Base-by-base conservation (phyloP, 208 protist species). In the Sergeia podlipaevii region DNA sequence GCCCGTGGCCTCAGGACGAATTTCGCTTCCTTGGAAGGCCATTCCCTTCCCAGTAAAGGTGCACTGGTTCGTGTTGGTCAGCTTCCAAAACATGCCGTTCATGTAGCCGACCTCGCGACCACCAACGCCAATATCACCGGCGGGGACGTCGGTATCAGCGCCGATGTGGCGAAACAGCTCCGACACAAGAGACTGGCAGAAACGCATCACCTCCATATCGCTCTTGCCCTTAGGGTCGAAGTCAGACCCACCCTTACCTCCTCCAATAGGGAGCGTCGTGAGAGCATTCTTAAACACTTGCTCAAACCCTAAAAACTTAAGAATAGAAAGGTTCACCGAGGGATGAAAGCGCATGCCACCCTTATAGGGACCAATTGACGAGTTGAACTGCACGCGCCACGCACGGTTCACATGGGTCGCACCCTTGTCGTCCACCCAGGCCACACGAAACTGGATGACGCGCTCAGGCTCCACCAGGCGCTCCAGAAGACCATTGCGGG, bases 301-400 rank as follows among this genome's bases (percentile, higher is more conserved):
- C 70, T 98, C 93, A 65, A 98, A 98, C 49, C 89, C 95, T n/a
- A 98, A 74, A 61, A 98, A 97, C 70, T 97, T 97, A 13, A 97
- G 65, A 32, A 97, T 91, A 36, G 72, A 86, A 17, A 97, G 65
- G 62, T 93, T 93, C n/a, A 96, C 89, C 2, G 74, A 74, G 15
- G 80, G 84, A 53, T 91, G 83, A 49, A 91, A 88, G 32, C 80
- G 65, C 65, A 86, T 87, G 65, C 83, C 95, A 46, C 95, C 95
- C 69, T 98, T 98, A 82, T 97, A 97, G 27, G 95, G 95, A 17
- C 95, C 95, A 48, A 97, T 80, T 37, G 91, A 65, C 11, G 67
- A 82, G 84, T 96, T 97, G 64, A 95, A 97, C 69, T 97, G 89
- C 20, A 97, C 89, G 58, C 95, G 85, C 67, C 70, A 97, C 23